Conservation (phyloP, 73 alveolate genomes). For the Stentor roeselii region DNA sequence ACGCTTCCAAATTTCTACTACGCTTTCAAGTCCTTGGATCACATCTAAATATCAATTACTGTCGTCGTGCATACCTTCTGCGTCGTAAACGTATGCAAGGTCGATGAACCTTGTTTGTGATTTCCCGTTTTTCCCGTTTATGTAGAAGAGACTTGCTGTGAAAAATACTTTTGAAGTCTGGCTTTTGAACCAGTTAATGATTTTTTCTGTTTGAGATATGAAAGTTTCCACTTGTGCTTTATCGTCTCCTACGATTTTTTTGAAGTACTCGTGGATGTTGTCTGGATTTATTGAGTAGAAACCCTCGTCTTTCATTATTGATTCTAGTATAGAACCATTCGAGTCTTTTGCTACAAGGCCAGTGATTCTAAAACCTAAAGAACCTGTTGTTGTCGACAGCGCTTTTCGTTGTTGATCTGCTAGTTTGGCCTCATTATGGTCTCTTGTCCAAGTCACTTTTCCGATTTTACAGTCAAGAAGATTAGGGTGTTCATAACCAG, state of each 20-base stretch:
- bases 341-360: slow-evolving; percentile 17
- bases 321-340: background rate
- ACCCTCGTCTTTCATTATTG: background rate
- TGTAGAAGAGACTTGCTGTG: background rate
- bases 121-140: background rate
- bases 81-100: background rate
- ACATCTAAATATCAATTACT: background rate
- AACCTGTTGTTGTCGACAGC: background rate
- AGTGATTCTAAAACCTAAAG: slow-evolving; percentile 26
- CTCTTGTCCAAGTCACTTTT: slow-evolving; percentile 9
- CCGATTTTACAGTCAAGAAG: slow-evolving; percentile 22
- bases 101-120: slow-evolving; percentile 2
- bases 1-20: background rate
- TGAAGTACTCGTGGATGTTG: slow-evolving; percentile 11
- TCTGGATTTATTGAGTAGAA: background rate
- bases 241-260: background rate
- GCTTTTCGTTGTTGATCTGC: background rate
- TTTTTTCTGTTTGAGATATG: background rate
- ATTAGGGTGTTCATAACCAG: slow-evolving; percentile 16
- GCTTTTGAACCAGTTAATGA: background rate
- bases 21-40: background rate
- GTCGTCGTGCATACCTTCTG: background rate
- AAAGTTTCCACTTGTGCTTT: background rate
- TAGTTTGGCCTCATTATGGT: background rate
- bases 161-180: background rate